Percentiles rank a stretch among this genome's conserved stretches.
Conservation (phyloP, 208 protist species). For the Leishmania braziliensis region DNA sequence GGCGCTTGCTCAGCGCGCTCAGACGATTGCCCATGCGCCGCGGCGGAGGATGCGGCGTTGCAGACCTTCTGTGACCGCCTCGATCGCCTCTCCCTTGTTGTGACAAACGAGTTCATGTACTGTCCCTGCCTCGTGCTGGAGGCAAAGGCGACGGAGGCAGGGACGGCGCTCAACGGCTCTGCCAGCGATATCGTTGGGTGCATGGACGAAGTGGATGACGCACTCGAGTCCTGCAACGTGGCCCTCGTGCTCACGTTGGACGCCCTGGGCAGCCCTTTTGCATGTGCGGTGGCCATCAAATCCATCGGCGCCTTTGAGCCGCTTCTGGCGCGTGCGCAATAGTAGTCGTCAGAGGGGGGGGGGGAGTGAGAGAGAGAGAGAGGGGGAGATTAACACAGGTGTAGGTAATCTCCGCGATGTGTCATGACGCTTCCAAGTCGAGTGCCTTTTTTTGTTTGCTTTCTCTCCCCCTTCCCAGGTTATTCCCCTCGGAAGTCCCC, state of each 20-base stretch:
- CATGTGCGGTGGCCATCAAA: conserved; percentile 65
- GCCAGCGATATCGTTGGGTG: not conserved
- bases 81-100: conserved; percentile 58
- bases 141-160: conserved; percentile 12
- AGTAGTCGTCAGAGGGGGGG: not conserved
- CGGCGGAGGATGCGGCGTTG: not conserved
- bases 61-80: conserved; percentile 47
- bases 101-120: conserved; percentile 91
- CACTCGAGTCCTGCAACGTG: conserved; percentile 67
- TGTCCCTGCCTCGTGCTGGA: conserved; percentile 61
- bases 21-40: not conserved
- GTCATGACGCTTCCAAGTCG: no score
- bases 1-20: not conserved
- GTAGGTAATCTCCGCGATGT: not conserved
- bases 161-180: not conserved
- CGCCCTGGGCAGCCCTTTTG: conserved; percentile 68
- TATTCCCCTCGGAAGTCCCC: not conserved
- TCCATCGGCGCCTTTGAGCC: conserved; percentile 78
- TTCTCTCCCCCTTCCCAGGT: not conserved
- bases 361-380: not conserved
- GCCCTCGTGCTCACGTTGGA: conserved; percentile 73
- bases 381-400: not conserved
- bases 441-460: conserved; percentile 7
- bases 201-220: conserved; percentile 19
- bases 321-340: conserved; percentile 70